phyloP scores from a whole-genome alignment of 2,329 filamentous ascomycete species.

The Aspergillus ustus region DNA sequence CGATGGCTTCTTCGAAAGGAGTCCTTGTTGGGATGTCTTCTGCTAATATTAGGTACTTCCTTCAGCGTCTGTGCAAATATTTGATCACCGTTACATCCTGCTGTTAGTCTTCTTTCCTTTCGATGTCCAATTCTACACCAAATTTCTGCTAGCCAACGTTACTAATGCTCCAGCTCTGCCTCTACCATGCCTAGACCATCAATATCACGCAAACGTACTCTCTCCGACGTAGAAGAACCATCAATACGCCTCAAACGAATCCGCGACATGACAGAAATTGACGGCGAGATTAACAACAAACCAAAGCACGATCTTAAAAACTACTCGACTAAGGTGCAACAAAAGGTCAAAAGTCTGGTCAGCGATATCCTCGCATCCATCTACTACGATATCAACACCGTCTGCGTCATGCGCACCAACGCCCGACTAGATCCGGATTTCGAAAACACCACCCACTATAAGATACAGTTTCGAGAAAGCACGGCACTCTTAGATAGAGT shows the following conservation, averaged over 20 bases:
- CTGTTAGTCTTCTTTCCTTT: background rate
- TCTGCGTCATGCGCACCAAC: conserved; percentile 14
- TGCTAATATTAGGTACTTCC: background rate
- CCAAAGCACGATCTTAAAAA: background rate
- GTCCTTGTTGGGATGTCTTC: background rate
- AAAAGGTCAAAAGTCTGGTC: background rate
- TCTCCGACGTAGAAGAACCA: background rate
- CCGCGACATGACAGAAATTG: background rate
- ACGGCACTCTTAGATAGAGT: background rate
- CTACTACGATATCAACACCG: conserved; percentile 27
- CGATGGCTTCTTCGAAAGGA: background rate
- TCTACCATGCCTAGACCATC: background rate
- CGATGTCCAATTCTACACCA: background rate
- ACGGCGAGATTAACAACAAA: background rate
- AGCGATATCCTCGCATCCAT: conserved; percentile 22
- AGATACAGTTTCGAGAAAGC: conserved; percentile 8
- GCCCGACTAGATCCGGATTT: background rate
- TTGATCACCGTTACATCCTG: background rate
- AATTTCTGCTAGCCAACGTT: background rate
- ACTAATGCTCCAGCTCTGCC: background rate
- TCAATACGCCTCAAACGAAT: background rate
- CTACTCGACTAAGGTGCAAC: background rate
- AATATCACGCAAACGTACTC: background rate
- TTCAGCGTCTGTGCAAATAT: background rate
- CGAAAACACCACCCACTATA: conserved; percentile 4